Conservation (phyloP, 2,329 filamentous ascomycete genomes). For the Rachicladosporium sp. region DNA sequence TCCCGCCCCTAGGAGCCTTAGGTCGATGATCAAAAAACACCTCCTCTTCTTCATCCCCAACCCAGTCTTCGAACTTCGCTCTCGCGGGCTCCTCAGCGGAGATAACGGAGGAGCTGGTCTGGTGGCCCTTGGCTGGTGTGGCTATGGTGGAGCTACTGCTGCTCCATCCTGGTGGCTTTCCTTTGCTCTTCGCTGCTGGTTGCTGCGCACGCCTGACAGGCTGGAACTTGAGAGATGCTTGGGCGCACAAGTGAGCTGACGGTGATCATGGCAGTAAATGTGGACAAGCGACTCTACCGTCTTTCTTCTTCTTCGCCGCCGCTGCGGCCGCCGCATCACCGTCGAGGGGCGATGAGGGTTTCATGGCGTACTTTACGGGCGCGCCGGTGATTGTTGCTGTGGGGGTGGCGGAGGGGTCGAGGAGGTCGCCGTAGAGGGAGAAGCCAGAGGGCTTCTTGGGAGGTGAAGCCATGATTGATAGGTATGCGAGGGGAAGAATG, state of each 20-base stretch:
- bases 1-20: slow-evolving; percentile 63
- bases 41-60: slow-evolving; percentile 68
- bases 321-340: slow-evolving; percentile 21
- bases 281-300: slow-evolving; percentile 42
- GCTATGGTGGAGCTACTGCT: slow-evolving; percentile 15
- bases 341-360: slow-evolving; percentile 28
- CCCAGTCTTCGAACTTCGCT: slow-evolving; percentile 67
- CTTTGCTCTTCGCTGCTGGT: slow-evolving; percentile 51
- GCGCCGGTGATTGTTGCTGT: slow-evolving; percentile 59
- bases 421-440: slow-evolving; percentile 75
- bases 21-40: slow-evolving; percentile 32
- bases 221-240: slow-evolving; percentile 68
- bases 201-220: slow-evolving; percentile 65
- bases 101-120: slow-evolving; percentile 9
- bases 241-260: slow-evolving; percentile 34
- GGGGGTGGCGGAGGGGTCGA: slow-evolving; percentile 39
- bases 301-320: slow-evolving; percentile 42
- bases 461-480: slow-evolving; percentile 4
- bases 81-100: slow-evolving; percentile 15
- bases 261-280: too few species aligned
- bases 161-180: slow-evolving; percentile 34
- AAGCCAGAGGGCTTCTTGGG: slow-evolving; percentile 25
- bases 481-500: neutral
- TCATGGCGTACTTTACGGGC: slow-evolving; percentile 64
- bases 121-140: slow-evolving; percentile 11